Conservation (phyloP, 1,139 yeast species). For the Magnusiomyces suaveolens region DNA sequence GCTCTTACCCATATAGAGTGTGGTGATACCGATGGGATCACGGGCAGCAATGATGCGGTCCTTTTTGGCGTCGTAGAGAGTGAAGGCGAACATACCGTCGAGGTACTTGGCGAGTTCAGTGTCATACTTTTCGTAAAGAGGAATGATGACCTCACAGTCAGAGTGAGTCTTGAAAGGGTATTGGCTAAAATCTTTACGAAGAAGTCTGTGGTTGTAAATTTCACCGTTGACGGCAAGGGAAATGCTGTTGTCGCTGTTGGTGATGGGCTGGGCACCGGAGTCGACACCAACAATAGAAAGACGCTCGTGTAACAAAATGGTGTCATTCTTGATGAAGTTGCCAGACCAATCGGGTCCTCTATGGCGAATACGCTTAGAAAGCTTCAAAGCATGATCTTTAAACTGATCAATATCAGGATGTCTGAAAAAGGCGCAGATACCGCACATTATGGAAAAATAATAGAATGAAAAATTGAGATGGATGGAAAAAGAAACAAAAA, state of each 20-base stretch:
- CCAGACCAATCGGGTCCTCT: conserved; percentile 99
- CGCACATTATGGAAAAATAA: conserved; percentile 57
- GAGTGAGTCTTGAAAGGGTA: conserved; percentile 78
- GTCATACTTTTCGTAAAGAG: conserved; percentile 77
- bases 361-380: conserved; percentile 86
- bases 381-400: conserved; percentile 79
- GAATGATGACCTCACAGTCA: conserved; percentile 97
- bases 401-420: conserved; percentile 71
- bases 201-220: conserved; percentile 87
- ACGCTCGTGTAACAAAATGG: conserved; percentile 84
- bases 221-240: conserved; percentile 91
- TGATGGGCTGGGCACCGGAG: conserved; percentile 96
- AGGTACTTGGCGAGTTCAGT: conserved; percentile 82
- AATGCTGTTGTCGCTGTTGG: conserved; percentile 64
- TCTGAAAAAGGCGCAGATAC: conserved; percentile 86
- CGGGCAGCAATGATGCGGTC: conserved; percentile 94
- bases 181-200: conserved; percentile 62
- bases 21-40: conserved; percentile 96
- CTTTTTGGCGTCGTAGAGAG: conserved; percentile 66
- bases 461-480: not conserved
- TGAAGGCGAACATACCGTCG: conserved; percentile 98
- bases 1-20: conserved; percentile 87
- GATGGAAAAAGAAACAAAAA: not conserved
- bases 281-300: conserved; percentile 85
- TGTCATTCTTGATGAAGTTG: conserved; percentile 63